Evolutionary conservation across 306 rosid genomes (phyloP), one percentile per base, ranked within the genome.

Genomic region (Prunus campanulata): DNA sequence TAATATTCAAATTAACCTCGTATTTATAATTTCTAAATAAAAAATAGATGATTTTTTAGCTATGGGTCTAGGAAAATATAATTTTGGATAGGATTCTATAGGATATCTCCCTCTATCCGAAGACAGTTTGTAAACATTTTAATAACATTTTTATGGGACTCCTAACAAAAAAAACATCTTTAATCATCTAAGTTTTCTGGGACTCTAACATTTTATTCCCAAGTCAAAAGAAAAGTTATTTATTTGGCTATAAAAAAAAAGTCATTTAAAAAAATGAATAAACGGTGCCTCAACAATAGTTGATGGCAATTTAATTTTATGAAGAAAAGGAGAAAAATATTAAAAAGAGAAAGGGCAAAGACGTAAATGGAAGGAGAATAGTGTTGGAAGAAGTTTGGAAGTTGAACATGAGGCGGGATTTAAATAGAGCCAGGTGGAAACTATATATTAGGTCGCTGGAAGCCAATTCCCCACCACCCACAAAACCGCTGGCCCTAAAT

Each of bases 401-500:
- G 74, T 82, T 69, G 87, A 79, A 55, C 69, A 24, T n/a, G 87
- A 67, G 85, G 87, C 78, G 88, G 85, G 83, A 35, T 83, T 77
- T 7, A 29, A 8, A 18, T 9, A 13, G 22, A 42, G 79, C 67
- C 86, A 80, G 84, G 85, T 79, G 79, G 81, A 57, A 29, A 63
- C 44, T 86, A 85, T 90, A 80, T 74, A 75, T 6, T 51, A 64
- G 75, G 84, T 65, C 44, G 52, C 63, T 81, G 83, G 64, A 72
- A 30, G n/a, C 74, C 79, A 82, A 65, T 86, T 90, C 67, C 82
- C 60, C 78, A 81, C 79, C 85, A 79, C 82, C 82, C 83, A 54
- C 64, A 48, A 68, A 66, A 52, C 74, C 85, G 90, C 84, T 87
- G 89, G 83, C 89, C 89, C 91, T 83, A 30, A 6, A 3, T 39